Percentiles rank a stretch among this genome's conserved stretches.
Conservation (phyloP, 1,284 basidiomycete genomes). For the Phaffia rhodozyma region DNA sequence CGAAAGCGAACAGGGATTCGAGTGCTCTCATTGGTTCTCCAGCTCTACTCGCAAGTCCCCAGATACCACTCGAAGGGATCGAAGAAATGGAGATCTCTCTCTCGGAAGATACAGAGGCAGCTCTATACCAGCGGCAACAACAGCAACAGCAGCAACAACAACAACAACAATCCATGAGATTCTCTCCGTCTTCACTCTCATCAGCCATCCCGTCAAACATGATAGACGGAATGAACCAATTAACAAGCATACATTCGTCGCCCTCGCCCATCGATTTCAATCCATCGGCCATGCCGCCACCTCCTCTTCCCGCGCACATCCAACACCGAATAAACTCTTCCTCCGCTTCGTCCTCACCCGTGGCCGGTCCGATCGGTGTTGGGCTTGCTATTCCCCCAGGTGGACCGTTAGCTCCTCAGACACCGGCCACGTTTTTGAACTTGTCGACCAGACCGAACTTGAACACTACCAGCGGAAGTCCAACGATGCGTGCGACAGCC, state of each 20-base stretch:
- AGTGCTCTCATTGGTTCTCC: background rate
- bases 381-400: background rate
- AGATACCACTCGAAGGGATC: background rate
- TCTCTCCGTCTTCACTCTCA: too few relatives aligned
- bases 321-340: background rate
- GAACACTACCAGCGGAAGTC: background rate
- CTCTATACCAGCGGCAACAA: too few relatives aligned
- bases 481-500: background rate
- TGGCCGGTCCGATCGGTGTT: too few relatives aligned
- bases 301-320: slow-evolving; percentile 1
- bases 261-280: slow-evolving; percentile 16
- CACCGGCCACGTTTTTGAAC: slow-evolving; percentile 18
- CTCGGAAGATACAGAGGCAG: too few relatives aligned
- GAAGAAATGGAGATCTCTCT: slow-evolving; percentile 1
- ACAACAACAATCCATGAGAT: too few relatives aligned
- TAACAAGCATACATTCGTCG: slow-evolving; percentile 1
- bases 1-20: slow-evolving; percentile 3
- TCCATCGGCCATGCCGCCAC: slow-evolving; percentile 12
- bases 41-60: slow-evolving; percentile 4
- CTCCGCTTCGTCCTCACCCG: background rate
- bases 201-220: slow-evolving; percentile 1
- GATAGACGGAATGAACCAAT: background rate
- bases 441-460: background rate
- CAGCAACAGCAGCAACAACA: too few relatives aligned
- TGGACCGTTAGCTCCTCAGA: slow-evolving; percentile 9